These are phyloP conservation scores for Eremothecium coryli DNA, from an alignment of 1,139 yeast genomes.

Conservation along the genomic window DNA sequence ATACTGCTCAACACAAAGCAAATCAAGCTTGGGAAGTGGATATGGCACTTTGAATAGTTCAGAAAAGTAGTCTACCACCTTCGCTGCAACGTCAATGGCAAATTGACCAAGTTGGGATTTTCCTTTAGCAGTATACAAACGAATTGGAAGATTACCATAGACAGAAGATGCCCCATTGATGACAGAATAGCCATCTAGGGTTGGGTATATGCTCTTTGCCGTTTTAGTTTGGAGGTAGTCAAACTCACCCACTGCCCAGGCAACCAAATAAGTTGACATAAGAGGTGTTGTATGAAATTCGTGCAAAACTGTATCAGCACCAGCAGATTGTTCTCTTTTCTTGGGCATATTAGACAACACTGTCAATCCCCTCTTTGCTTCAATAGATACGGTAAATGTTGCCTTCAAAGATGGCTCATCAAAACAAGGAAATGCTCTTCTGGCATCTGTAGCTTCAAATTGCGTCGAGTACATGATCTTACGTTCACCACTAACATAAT, in stretches of 20 bases:
- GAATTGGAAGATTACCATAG: constrained; percentile 41
- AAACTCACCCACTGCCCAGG: constrained; percentile 71
- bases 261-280: constrained; percentile 69
- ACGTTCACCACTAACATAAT: constrained; percentile 40
- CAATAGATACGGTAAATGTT: constrained; percentile 56
- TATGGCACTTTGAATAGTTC: constrained; percentile 55
- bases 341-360: constrained; percentile 79
- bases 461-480: constrained; percentile 73
- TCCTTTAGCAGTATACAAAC: constrained; percentile 68
- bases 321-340: constrained; percentile 40
- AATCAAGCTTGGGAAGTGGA: constrained; percentile 65
- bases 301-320: constrained; percentile 43
- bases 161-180: constrained; percentile 11
- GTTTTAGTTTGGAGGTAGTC: constrained; percentile 53
- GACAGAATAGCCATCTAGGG: constrained; percentile 10
- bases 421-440: constrained; percentile 84
- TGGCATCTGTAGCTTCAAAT: constrained; percentile 83
- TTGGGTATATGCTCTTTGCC: constrained; percentile 38
- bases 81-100: constrained; percentile 59
- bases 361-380: constrained; percentile 50
- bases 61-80: constrained; percentile 58
- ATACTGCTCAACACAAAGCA: constrained; percentile 67
- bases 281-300: constrained; percentile 51
- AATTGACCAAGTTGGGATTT: constrained; percentile 50
- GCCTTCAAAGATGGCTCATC: constrained; percentile 86